Evolutionary conservation across 2,329 filamentous ascomycete genomes (phyloP).

Genomic region (Neonectria faginata): DNA sequence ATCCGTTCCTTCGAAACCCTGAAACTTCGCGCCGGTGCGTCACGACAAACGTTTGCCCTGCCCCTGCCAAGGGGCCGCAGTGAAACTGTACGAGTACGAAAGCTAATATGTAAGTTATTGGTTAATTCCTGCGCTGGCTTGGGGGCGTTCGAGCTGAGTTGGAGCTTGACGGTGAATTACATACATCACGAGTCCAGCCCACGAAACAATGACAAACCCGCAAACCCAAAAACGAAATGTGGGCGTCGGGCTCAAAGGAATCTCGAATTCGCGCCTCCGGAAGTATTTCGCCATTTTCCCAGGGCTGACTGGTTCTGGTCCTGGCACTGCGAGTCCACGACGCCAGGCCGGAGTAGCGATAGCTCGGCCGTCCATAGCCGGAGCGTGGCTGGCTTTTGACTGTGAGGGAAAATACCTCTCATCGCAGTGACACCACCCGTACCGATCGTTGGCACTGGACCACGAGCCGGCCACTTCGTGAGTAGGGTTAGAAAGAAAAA

Average conservation of each 20-base stretch:
- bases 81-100: background rate
- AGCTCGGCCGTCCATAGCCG: slow-evolving; percentile 21
- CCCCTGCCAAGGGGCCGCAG: slow-evolving; percentile 32
- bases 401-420: background rate
- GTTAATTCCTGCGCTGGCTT: background rate
- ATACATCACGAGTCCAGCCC: slow-evolving; percentile 18
- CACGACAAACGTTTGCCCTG: slow-evolving; percentile 33
- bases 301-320: background rate
- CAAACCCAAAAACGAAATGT: slow-evolving; percentile 6
- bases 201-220: background rate
- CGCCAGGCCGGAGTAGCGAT: slow-evolving; percentile 8
- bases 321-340: slow-evolving; percentile 11
- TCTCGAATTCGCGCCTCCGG: slow-evolving; percentile 20
- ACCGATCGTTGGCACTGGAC: background rate
- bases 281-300: slow-evolving; percentile 13
- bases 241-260: slow-evolving; percentile 10
- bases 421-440: background rate
- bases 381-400: slow-evolving; percentile 31
- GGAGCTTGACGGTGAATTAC: slow-evolving; percentile 13
- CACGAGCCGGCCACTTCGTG: background rate
- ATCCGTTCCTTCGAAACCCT: slow-evolving; percentile 4
- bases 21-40: slow-evolving; percentile 21
- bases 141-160: slow-evolving; percentile 1
- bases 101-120: background rate
- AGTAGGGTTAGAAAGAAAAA: slow-evolving; percentile 10